A percentile compares a stretch with the other conserved stretches of the same genome.
Evolutionary conservation across 345 rosid species (phyloP).

Genomic region (Lepidium sativum): DNA sequence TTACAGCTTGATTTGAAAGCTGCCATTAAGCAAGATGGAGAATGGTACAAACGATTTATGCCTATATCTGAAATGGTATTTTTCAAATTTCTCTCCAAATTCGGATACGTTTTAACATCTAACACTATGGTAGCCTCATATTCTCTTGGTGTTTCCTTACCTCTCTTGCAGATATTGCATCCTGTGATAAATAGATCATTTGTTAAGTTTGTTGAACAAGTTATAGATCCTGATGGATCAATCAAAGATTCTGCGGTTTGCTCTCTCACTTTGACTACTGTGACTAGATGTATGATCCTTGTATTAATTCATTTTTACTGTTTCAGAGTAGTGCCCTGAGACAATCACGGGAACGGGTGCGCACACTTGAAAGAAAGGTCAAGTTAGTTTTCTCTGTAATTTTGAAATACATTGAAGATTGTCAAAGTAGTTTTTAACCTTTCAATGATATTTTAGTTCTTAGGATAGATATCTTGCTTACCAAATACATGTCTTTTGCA

Average conservation of each 20-base stretch:
- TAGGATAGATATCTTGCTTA: not conserved
- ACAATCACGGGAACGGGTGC: constrained; percentile 60
- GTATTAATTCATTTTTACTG: constrained; percentile 13
- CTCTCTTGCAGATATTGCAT: constrained; percentile 47
- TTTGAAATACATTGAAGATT: not conserved
- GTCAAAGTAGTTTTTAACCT: not conserved
- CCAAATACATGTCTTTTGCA: not conserved
- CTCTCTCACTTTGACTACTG: constrained; percentile 7
- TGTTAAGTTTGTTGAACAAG: constrained; percentile 49
- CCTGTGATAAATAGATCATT: constrained; percentile 46
- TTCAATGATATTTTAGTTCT: not conserved
- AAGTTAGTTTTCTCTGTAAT: not conserved
- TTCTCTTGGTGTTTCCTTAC: constrained; percentile 20
- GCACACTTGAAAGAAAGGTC: constrained; percentile 69
- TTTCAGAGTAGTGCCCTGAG: constrained; percentile 66
- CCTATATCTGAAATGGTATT: constrained; percentile 67
- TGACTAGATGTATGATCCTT: constrained; percentile 26
- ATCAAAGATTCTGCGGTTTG: constrained; percentile 85
- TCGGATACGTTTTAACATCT: not conserved
- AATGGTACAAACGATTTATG: constrained; percentile 60
- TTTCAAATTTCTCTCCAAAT: not conserved
- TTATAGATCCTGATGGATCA: constrained; percentile 71
- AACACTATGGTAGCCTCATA: not conserved
- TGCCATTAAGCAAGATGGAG: constrained; percentile 59
- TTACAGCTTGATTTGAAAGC: constrained; percentile 69